Conservation (phyloP, 140 eudicot genomes). For the Oenanthe javanica region DNA sequence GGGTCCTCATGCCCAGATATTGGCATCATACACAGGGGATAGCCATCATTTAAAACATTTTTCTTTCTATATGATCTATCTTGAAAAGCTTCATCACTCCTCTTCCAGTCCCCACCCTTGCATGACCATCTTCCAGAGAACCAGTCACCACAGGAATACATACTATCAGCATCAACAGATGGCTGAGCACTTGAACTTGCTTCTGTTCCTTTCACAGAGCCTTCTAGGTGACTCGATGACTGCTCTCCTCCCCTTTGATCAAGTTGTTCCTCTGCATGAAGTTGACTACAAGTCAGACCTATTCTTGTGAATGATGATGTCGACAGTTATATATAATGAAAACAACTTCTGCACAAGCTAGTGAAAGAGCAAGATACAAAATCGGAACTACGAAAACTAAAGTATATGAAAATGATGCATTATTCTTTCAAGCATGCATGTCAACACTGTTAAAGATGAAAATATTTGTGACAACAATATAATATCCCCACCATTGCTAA, state of each 20-base stretch:
- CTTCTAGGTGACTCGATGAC: slow-evolving; percentile 26
- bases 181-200: slow-evolving; percentile 26
- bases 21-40: slow-evolving; percentile 79
- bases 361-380: neutral
- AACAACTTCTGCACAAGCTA: neutral
- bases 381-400: neutral
- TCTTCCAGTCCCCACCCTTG: slow-evolving; percentile 97
- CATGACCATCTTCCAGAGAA: slow-evolving; percentile 72
- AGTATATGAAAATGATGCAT: neutral
- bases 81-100: slow-evolving; percentile 57
- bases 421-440: neutral
- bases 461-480: neutral
- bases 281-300: slow-evolving; percentile 37
- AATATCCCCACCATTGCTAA: neutral
- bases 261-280: slow-evolving; percentile 28
- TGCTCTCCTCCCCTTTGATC: slow-evolving; percentile 23
- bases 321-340: neutral
- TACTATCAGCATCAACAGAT: slow-evolving; percentile 40
- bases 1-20: slow-evolving; percentile 87
- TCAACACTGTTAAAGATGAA: neutral
- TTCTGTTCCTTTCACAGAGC: slow-evolving; percentile 37
- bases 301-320: slow-evolving; percentile 11
- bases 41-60: slow-evolving; percentile 77
- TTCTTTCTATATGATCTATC: slow-evolving; percentile 58
- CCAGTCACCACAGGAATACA: slow-evolving; percentile 32